Conservation (phyloP, 306 rosid species). For the Corylus americana region DNA sequence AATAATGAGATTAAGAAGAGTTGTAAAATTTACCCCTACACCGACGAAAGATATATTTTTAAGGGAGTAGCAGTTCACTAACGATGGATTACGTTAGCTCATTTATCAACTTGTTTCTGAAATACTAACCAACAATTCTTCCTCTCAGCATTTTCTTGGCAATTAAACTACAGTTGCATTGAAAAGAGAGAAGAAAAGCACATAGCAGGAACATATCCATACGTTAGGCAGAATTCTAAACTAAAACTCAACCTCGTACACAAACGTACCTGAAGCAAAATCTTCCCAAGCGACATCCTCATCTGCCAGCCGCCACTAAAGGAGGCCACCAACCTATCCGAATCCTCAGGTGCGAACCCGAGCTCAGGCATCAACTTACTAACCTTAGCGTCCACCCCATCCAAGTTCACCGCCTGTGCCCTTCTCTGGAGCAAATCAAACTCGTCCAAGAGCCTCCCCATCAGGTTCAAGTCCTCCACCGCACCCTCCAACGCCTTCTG, state of each 20-base stretch:
- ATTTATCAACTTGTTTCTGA: neutral
- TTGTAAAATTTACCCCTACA: neutral
- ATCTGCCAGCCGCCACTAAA: constrained; percentile 99
- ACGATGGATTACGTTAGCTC: neutral
- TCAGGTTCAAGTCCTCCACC: constrained; percentile 77
- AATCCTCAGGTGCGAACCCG: constrained; percentile 79
- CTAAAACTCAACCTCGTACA: constrained; percentile 15
- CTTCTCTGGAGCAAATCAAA: constrained; percentile 81
- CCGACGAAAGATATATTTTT: constrained; percentile 3
- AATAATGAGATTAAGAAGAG: neutral
- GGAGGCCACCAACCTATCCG: constrained; percentile 88
- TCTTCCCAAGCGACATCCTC: constrained; percentile 99
- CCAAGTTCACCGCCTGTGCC: constrained; percentile 72
- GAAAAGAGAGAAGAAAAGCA: neutral
- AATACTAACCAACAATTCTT: neutral
- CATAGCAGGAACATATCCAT: neutral
- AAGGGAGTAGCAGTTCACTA: constrained; percentile 5
- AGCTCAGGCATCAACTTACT: constrained; percentile 89
- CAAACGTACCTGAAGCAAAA: constrained; percentile 76
- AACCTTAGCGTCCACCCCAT: constrained; percentile 73
- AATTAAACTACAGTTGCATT: neutral
- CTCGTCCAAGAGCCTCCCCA: constrained; percentile 97
- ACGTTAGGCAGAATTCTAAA: neutral
- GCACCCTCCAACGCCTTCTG: constrained; percentile 87
- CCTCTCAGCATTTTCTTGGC: neutral